Evolutionary conservation across 1,284 basidiomycete species (phyloP).

Genomic region (Apiotrichum akiyoshidainum): DNA sequence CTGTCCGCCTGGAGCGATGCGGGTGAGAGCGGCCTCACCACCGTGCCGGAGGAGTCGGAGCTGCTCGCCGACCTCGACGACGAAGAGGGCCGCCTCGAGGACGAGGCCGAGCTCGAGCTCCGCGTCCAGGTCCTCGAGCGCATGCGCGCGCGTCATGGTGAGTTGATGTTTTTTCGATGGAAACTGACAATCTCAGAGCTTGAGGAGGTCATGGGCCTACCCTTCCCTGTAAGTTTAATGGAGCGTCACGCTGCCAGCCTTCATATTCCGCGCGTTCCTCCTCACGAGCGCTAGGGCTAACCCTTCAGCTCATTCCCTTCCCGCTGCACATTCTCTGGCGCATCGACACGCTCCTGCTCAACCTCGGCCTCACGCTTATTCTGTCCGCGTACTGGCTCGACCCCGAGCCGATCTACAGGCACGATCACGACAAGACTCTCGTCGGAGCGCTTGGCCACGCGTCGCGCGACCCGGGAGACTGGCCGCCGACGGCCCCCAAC

Average conservation of each 20-base stretch:
- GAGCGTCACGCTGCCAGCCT: no score
- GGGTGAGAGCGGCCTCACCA: slow-evolving; percentile 16
- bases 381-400: slow-evolving; percentile 49
- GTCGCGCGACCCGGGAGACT: not conserved
- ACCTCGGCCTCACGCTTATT: slow-evolving; percentile 51
- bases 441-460: not conserved
- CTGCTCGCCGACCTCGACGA: slow-evolving; percentile 17
- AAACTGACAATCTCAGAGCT: slow-evolving; percentile 30
- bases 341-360: slow-evolving; percentile 50
- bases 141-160: slow-evolving; percentile 44
- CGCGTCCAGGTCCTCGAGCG: slow-evolving; percentile 47
- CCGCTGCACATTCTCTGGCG: slow-evolving; percentile 49
- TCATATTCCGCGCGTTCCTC: no score
- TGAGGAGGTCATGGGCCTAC: slow-evolving; percentile 45
- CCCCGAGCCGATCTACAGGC: slow-evolving; percentile 45
- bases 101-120: slow-evolving; percentile 43
- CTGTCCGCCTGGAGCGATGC: slow-evolving; percentile 7
- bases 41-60: slow-evolving; percentile 19
- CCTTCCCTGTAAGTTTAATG: slow-evolving; percentile 40
- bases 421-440: slow-evolving; percentile 8
- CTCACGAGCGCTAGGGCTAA: no score
- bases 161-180: slow-evolving; percentile 4
- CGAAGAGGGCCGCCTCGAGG: slow-evolving; percentile 19
- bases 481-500: slow-evolving; percentile 23
- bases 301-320: slow-evolving; percentile 44